Percentiles rank a stretch among this genome's conserved stretches.
phyloP scores from a whole-genome alignment of 257 asterid genomes.

The Salvia miltiorrhiza region DNA sequence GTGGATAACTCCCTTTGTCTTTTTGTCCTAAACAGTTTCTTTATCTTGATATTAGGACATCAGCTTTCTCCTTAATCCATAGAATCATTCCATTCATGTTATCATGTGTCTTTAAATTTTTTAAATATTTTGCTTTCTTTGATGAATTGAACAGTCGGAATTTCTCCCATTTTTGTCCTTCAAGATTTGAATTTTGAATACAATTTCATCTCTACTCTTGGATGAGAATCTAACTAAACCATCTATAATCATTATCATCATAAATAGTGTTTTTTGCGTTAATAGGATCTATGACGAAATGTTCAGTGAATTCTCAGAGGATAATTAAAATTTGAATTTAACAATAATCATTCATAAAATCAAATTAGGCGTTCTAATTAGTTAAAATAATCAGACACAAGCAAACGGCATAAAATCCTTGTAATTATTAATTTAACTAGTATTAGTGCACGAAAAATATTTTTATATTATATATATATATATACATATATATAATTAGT shows the following conservation, averaged over 20 bases:
- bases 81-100: constrained; percentile 6
- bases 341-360: not conserved
- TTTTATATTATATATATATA: no score
- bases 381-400: not conserved
- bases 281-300: no score
- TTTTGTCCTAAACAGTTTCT: constrained; percentile 10
- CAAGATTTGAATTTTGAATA: constrained; percentile 22
- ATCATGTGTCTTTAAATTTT: not conserved
- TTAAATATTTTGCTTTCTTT: constrained; percentile 16
- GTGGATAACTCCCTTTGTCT: constrained; percentile 27
- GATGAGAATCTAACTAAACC: not conserved
- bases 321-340: not conserved
- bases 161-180: not conserved
- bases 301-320: no score
- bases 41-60: not conserved
- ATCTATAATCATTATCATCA: not conserved
- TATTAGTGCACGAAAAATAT: no score
- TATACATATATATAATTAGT: no score
- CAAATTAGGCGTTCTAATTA: not conserved
- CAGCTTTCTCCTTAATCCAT: no score
- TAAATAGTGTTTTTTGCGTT: no score
- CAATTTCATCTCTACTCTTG: not conserved
- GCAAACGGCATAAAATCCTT: not conserved
- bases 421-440: not conserved
- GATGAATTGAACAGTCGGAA: not conserved